These are phyloP conservation scores for Globisporangium recalcitrans DNA, from an alignment of 352 stramenopile genomes.

Conservation along the genomic window DNA sequence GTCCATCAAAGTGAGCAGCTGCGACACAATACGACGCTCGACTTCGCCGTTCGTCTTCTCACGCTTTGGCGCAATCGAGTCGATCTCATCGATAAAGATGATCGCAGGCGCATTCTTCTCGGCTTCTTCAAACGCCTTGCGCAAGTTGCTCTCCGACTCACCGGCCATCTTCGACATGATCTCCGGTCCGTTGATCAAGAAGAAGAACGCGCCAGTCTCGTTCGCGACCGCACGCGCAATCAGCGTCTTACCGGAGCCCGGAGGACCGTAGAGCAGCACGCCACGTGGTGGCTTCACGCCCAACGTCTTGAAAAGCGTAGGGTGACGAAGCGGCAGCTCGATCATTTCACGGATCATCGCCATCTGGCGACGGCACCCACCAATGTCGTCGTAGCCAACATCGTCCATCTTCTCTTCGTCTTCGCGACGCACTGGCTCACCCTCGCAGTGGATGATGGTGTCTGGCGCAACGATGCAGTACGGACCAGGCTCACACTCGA, in stretches of 20 bases:
- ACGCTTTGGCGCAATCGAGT: conserved; percentile 97
- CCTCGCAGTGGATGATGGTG: conserved; percentile 99
- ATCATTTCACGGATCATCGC: conserved; percentile 99
- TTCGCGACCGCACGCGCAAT: conserved; percentile 98
- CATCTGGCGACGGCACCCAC: conserved; percentile 98
- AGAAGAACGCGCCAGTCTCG: conserved; percentile 99
- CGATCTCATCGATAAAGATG: conserved; percentile 99
- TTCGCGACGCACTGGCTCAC: conserved; percentile 97
- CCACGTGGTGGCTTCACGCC: conserved; percentile 98
- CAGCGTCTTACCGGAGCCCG: conserved; percentile 98
- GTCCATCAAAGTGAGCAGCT: conserved; percentile 99
- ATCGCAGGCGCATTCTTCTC: conserved; percentile 99
- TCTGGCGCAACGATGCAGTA: conserved; percentile 99
- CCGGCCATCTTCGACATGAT: conserved; percentile 99
- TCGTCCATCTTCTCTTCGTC: conserved; percentile 99
- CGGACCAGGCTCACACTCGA: conserved; percentile 96
- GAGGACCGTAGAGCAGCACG: conserved; percentile 98
- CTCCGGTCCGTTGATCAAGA: conserved; percentile 99
- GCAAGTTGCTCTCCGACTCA: conserved; percentile 90
- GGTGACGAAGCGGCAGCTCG: conserved; percentile 96
- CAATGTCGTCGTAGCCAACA: conserved; percentile 99
- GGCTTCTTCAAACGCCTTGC: conserved; percentile 98
- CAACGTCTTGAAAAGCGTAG: conserved; percentile 98
- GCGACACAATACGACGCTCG: conserved; percentile 97
- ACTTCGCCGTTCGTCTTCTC: conserved; percentile 99